These are phyloP conservation scores for Bombardia bombarda DNA, from an alignment of 495 filamentous ascomycete genomes.

Conservation along the genomic window DNA sequence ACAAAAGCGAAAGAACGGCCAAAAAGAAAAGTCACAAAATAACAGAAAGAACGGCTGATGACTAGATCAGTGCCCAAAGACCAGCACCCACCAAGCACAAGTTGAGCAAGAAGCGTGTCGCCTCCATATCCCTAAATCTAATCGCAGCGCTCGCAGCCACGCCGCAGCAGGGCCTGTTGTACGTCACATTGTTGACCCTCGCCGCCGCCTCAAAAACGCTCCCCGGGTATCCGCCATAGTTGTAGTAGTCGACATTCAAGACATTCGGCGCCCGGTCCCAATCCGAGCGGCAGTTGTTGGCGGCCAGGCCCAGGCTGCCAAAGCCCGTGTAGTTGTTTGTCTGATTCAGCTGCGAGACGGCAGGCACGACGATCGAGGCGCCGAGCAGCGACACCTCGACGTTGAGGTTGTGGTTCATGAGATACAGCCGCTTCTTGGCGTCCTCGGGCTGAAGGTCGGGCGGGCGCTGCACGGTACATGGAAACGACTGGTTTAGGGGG, in stretches of 20 bases:
- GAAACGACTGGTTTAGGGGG: constrained; percentile 52
- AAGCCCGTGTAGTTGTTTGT: constrained; percentile 61
- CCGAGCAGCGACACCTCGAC: constrained; percentile 57
- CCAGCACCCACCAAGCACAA: not conserved
- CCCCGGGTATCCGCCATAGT: constrained; percentile 58
- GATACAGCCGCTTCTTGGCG: constrained; percentile 60
- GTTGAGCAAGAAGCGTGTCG: not conserved
- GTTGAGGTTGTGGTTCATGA: constrained; percentile 92
- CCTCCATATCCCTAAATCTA: not conserved
- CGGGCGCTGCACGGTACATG: constrained; percentile 63
- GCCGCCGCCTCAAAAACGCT: constrained; percentile 90
- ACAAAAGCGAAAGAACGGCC: not conserved
- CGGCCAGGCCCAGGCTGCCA: constrained; percentile 66
- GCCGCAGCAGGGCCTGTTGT: constrained; percentile 68
- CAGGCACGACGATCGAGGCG: constrained; percentile 62
- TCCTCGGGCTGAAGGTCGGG: constrained; percentile 47
- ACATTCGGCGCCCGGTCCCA: constrained; percentile 78
- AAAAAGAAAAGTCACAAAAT: not conserved
- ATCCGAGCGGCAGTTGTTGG: constrained; percentile 53
- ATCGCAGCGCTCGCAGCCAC: constrained; percentile 11
- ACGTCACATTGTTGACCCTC: constrained; percentile 75
- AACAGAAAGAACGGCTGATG: not conserved
- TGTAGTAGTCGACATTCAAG: constrained; percentile 86
- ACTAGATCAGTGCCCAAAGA: not conserved
- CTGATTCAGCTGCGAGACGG: constrained; percentile 52